Conservation (phyloP, 495 filamentous ascomycete species). For the Penicillium riverlandense region DNA sequence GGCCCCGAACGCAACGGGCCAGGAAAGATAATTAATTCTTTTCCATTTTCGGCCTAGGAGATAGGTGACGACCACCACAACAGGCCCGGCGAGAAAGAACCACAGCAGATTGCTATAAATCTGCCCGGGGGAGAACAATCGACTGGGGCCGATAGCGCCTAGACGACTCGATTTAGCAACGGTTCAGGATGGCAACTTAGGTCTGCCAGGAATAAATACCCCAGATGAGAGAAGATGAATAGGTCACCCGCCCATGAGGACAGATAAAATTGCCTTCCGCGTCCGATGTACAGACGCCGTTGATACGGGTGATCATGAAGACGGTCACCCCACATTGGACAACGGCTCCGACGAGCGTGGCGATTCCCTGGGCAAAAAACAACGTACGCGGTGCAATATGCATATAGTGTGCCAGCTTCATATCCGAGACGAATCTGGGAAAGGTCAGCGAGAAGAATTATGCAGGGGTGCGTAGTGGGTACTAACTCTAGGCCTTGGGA, state of each 20-base stretch:
- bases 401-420: slow-evolving; percentile 76
- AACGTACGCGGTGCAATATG: slow-evolving; percentile 65
- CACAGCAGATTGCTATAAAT: slow-evolving; percentile 58
- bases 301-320: slow-evolving; percentile 55
- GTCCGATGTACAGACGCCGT: slow-evolving; percentile 51
- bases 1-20: slow-evolving; percentile 63
- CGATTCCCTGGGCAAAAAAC: slow-evolving; percentile 61
- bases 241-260: slow-evolving; percentile 61
- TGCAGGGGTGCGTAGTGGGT: slow-evolving; percentile 17
- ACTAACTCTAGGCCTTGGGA: slow-evolving; percentile 39
- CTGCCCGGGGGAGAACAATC: slow-evolving; percentile 61
- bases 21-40: slow-evolving; percentile 48
- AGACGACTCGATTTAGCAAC: not conserved
- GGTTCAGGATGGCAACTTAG: too few relatives aligned
- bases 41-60: slow-evolving; percentile 47
- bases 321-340: slow-evolving; percentile 61
- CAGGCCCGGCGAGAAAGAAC: slow-evolving; percentile 57
- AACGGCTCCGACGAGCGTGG: slow-evolving; percentile 58
- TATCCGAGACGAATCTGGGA: slow-evolving; percentile 57
- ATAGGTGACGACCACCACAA: slow-evolving; percentile 50
- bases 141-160: slow-evolving; percentile 54
- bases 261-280: slow-evolving; percentile 61
- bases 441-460: slow-evolving; percentile 31
- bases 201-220: slow-evolving; percentile 27
- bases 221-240: slow-evolving; percentile 64